A percentile compares a stretch with the other conserved stretches of the same genome.
phyloP scores from a whole-genome alignment of 768 basidiomycete genomes.

The Rhizopogon sp. region DNA sequence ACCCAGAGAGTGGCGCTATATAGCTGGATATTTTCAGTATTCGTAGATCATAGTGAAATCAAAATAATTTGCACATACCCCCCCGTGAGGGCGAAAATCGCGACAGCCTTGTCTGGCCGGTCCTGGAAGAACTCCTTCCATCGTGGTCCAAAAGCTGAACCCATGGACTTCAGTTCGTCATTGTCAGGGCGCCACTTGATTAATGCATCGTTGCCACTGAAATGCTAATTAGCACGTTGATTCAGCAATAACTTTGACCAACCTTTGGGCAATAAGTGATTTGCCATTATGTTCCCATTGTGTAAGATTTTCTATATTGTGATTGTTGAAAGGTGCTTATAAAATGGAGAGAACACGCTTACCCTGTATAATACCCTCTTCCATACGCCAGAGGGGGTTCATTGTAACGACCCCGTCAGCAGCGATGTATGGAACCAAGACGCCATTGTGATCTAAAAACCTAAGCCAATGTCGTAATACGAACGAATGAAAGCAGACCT shows the following conservation, averaged over 20 bases:
- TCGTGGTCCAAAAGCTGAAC: conserved; percentile 38
- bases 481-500: conserved; percentile 26
- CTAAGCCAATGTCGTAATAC: too few species aligned
- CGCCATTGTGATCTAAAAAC: conserved; percentile 24
- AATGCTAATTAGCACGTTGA: not conserved
- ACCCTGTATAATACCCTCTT: conserved; percentile 35
- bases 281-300: conserved; percentile 34
- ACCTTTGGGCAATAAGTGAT: conserved; percentile 56
- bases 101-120: conserved; percentile 52
- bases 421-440: conserved; percentile 29
- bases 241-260: conserved; percentile 3
- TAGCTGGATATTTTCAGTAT: not conserved
- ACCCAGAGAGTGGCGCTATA: not conserved
- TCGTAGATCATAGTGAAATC: too few species aligned
- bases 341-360: conserved; percentile 4
- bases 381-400: conserved; percentile 40
- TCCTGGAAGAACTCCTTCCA: conserved; percentile 49
- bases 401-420: conserved; percentile 43
- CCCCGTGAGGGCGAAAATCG: conserved; percentile 37
- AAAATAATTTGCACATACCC: conserved; percentile 24
- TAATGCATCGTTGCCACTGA: conserved; percentile 49
- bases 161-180: conserved; percentile 45
- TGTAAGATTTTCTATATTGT: conserved; percentile 17
- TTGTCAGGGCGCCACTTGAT: conserved; percentile 50
- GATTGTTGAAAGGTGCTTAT: too few species aligned